Conservation (phyloP, 2,329 filamentous ascomycete species). For the Fonsecaea pedrosoi region DNA sequence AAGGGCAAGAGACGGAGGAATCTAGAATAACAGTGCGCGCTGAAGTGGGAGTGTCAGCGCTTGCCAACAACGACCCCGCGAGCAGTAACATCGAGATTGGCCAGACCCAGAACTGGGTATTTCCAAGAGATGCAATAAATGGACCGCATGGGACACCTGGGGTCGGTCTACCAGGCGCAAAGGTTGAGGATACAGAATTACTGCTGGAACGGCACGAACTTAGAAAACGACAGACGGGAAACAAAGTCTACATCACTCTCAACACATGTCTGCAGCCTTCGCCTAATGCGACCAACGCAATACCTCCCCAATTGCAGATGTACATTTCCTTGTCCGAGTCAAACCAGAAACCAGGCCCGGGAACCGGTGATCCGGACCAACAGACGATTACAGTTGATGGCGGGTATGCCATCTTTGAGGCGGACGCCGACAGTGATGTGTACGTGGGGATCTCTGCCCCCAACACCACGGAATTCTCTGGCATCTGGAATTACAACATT, state of each 20-base stretch:
- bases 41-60: conserved; percentile 55
- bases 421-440: conserved; percentile 69
- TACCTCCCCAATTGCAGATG: conserved; percentile 75
- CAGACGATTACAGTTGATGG: conserved; percentile 63
- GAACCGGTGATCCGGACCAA: conserved; percentile 55
- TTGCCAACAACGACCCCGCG: conserved; percentile 70
- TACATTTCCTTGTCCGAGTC: conserved; percentile 73
- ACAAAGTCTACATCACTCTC: conserved; percentile 74
- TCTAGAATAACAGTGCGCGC: conserved; percentile 64
- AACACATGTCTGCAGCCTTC: conserved; percentile 83
- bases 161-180: conserved; percentile 46
- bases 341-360: conserved; percentile 72
- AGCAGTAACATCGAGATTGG: conserved; percentile 68
- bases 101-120: conserved; percentile 67
- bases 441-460: conserved; percentile 80
- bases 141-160: conserved; percentile 49
- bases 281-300: conserved; percentile 57
- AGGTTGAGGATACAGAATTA: conserved; percentile 34
- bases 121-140: conserved; percentile 64
- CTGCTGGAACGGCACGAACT: conserved; percentile 33
- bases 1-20: conserved; percentile 42
- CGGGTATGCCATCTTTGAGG: conserved; percentile 71
- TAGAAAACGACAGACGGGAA: conserved; percentile 34
- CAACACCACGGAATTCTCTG: conserved; percentile 66
- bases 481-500: conserved; percentile 79